These are phyloP conservation scores for bread wheat (Triticum aestivum) DNA, from an alignment of 176 grass and related monocot genomes.

Conservation along the genomic window DNA sequence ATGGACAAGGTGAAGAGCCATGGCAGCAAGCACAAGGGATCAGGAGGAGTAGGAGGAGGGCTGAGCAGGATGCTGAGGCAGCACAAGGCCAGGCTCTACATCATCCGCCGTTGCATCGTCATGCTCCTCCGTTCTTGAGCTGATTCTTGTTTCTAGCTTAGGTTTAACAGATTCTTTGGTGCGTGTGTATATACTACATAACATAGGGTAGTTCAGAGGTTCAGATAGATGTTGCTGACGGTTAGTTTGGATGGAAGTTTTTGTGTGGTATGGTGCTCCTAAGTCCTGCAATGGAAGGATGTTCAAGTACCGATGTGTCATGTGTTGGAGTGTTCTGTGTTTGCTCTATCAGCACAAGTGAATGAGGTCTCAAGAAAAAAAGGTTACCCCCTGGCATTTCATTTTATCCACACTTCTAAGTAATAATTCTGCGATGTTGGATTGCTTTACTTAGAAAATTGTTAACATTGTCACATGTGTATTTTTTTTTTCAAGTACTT, in stretches of 20 bases:
- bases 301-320: not conserved
- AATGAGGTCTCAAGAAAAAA: not conserved
- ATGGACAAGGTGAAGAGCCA: slow-evolving; percentile 42
- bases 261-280: slow-evolving; percentile 10
- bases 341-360: not conserved
- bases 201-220: slow-evolving; percentile 14
- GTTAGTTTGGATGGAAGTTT: not conserved
- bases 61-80: slow-evolving; percentile 52
- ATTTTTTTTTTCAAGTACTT: not conserved
- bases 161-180: slow-evolving; percentile 36
- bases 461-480: not conserved
- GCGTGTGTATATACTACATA: not conserved
- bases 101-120: slow-evolving; percentile 44
- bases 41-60: slow-evolving; percentile 7
- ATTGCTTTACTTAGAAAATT: not conserved
- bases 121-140: not conserved
- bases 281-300: slow-evolving; percentile 54
- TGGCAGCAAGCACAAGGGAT: not conserved
- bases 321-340: not conserved
- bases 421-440: not conserved
- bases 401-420: not conserved
- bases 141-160: slow-evolving; percentile 3
- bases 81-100: slow-evolving; percentile 55
- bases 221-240: slow-evolving; percentile 7
- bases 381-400: not conserved